These are phyloP conservation scores for Paecilomyces variotii DNA, from an alignment of 2,329 filamentous ascomycete genomes.

Conservation along the genomic window DNA sequence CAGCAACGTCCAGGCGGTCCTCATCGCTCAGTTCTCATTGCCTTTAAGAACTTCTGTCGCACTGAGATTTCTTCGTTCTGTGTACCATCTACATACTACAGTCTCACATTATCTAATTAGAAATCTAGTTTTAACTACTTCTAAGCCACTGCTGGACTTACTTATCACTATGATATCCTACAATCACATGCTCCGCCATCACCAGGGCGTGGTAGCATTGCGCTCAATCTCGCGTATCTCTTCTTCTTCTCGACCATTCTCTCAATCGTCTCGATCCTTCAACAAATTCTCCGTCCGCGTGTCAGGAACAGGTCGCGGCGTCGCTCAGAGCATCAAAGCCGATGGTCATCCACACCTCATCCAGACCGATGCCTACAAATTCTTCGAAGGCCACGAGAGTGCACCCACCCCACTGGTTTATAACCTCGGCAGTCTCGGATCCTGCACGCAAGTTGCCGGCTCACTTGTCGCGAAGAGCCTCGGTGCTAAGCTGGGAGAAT, in stretches of 20 bases:
- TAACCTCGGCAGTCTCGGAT: neutral
- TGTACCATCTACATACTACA: no score
- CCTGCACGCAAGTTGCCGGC: neutral
- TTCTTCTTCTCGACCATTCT: neutral
- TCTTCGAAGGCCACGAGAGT: neutral
- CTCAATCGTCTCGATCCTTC: neutral
- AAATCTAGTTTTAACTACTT: neutral
- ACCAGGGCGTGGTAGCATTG: neutral
- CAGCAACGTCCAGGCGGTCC: no score
- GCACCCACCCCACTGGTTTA: neutral
- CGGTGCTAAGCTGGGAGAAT: neutral
- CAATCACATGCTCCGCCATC: neutral
- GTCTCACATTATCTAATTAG: no score
- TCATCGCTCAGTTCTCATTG: no score
- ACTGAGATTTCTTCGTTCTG: no score
- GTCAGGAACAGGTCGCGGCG: neutral
- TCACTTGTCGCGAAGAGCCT: neutral
- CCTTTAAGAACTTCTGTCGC: no score
- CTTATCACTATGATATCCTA: neutral
- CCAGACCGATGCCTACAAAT: neutral
- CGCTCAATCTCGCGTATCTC: neutral
- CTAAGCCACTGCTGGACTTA: neutral
- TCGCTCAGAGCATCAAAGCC: neutral
- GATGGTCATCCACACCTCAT: neutral
- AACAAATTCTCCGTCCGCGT: neutral